phyloP scores from a whole-genome alignment of 306 rosid species.

The Neltuma alba region DNA sequence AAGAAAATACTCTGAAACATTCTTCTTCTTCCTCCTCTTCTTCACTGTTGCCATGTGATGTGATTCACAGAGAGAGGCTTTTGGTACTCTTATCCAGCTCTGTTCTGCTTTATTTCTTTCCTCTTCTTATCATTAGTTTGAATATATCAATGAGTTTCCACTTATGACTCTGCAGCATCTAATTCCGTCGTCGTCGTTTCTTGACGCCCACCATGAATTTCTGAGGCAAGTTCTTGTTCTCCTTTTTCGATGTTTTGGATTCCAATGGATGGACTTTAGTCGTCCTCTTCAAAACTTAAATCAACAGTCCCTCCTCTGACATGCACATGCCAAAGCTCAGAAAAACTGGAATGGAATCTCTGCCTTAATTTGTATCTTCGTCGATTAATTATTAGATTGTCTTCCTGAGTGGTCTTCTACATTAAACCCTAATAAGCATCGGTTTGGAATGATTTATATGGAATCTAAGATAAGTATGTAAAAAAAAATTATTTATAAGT shows the following conservation, averaged over 20 bases:
- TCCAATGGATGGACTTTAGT: constrained; percentile 17
- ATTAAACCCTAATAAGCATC: no score
- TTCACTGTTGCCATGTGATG: constrained; percentile 37
- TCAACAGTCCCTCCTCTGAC: constrained; percentile 34
- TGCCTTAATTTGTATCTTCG: no score
- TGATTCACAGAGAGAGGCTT: constrained; percentile 35
- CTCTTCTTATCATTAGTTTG: constrained; percentile 40
- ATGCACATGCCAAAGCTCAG: constrained; percentile 30
- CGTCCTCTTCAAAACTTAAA: constrained; percentile 36
- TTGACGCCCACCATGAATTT: constrained; percentile 18
- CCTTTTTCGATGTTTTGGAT: background rate
- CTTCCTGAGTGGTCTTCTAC: no score
- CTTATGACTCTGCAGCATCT: constrained; percentile 39
- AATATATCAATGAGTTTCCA: constrained; percentile 38
- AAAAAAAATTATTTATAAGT: no score
- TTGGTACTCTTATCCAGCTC: constrained; percentile 29
- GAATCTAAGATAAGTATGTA: no score
- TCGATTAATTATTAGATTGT: no score
- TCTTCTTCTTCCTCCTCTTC: constrained; percentile 5
- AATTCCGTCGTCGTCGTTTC: constrained; percentile 43
- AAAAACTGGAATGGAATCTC: constrained; percentile 43
- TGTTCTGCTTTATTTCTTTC: background rate
- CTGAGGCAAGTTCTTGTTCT: background rate
- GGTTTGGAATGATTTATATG: no score
- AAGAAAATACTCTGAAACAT: constrained; percentile 34